A percentile compares a stretch with the other conserved stretches of the same genome.
Conservation (phyloP, 2,329 filamentous ascomycete genomes). For the Hawksworthiomyces lignivorus region DNA sequence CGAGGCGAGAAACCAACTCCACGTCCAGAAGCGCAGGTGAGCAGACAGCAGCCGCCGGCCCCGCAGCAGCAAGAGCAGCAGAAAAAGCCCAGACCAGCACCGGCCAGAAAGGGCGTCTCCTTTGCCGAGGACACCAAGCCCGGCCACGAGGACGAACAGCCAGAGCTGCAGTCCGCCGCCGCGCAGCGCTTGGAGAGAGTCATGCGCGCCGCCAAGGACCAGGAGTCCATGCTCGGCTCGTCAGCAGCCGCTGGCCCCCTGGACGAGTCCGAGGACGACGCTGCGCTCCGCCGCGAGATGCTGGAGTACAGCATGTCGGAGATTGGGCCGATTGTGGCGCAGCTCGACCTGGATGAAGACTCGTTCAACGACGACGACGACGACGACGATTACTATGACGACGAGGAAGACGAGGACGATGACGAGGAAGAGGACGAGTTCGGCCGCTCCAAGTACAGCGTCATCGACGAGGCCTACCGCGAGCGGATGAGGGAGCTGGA, state of each 20-base stretch:
- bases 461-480: constrained; percentile 67
- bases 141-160: constrained; percentile 22
- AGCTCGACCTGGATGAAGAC: constrained; percentile 74
- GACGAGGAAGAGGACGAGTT: constrained; percentile 69
- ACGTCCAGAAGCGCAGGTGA: too few species aligned
- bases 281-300: constrained; percentile 77
- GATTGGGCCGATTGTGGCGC: constrained; percentile 84
- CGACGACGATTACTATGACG: constrained; percentile 33
- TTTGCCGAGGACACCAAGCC: constrained; percentile 55
- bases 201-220: constrained; percentile 47
- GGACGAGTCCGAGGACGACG: constrained; percentile 73
- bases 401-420: constrained; percentile 39
- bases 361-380: constrained; percentile 42
- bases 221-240: constrained; percentile 39
- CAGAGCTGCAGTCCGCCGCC: constrained; percentile 29
- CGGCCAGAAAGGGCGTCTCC: constrained; percentile 53
- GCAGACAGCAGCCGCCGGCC: background rate
- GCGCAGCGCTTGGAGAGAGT: constrained; percentile 46
- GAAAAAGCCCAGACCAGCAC: too few species aligned
- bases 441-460: constrained; percentile 61
- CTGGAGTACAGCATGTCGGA: constrained; percentile 82
- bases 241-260: constrained; percentile 55
- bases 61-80: constrained; percentile 1
- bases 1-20: background rate
- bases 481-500: constrained; percentile 81